A percentile compares a stretch with the other conserved stretches of the same genome.
These are phyloP conservation scores for Chaetomium tenue DNA, from an alignment of 495 filamentous ascomycete genomes.

Conservation along the genomic window DNA sequence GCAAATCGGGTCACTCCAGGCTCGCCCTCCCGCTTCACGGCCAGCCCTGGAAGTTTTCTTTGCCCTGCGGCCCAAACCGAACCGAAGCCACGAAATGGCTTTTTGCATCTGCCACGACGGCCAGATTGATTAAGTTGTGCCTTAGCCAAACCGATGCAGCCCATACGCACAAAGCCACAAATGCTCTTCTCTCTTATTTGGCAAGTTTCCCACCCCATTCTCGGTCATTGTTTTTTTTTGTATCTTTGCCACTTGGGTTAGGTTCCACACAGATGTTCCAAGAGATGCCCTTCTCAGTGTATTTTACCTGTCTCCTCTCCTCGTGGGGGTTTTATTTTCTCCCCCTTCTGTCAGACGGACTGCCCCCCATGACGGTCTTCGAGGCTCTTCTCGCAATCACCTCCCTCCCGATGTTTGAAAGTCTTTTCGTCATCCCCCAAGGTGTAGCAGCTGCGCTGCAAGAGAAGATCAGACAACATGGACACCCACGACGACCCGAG, in stretches of 20 bases:
- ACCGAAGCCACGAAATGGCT: background rate
- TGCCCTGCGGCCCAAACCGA: background rate
- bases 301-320: background rate
- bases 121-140: background rate
- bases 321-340: background rate
- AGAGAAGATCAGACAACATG: constrained; percentile 27
- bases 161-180: constrained; percentile 14
- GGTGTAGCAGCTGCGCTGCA: constrained; percentile 24
- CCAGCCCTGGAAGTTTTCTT: background rate
- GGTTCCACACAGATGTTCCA: background rate
- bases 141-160: background rate
- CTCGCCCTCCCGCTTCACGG: background rate
- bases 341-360: background rate
- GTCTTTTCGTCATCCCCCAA: constrained; percentile 22
- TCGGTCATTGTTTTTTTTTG: background rate
- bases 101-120: constrained; percentile 5
- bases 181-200: constrained; percentile 7
- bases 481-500: constrained; percentile 21
- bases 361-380: background rate
- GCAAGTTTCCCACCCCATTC: background rate
- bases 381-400: background rate
- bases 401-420: constrained; percentile 19
- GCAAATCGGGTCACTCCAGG: constrained; percentile 5
- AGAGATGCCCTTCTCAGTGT: background rate
- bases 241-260: constrained; percentile 1